Conservation (phyloP, 345 rosid genomes). For the Eucalyptus curtisii region DNA sequence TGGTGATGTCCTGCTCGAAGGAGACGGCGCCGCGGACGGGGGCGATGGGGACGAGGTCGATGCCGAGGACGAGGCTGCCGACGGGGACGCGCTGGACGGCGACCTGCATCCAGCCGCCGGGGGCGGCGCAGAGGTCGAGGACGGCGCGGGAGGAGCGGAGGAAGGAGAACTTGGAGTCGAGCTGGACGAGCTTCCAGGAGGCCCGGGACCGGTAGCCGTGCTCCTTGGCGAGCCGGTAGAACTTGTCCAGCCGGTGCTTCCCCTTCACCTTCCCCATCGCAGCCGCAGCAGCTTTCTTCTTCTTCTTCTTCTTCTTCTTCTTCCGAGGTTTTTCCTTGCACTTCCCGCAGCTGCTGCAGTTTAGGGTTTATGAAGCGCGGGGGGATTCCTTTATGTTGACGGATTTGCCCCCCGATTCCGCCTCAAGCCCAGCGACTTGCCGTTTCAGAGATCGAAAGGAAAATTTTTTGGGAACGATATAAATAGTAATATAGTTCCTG, state of each 20-base stretch:
- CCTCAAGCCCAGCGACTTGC: background rate
- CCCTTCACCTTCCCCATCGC: constrained; percentile 75
- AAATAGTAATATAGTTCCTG: too few species aligned
- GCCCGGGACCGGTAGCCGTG: constrained; percentile 96
- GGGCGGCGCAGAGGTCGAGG: constrained; percentile 97
- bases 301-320: background rate
- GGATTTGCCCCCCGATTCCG: background rate
- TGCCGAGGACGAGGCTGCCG: constrained; percentile 81
- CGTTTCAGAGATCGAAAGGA: background rate
- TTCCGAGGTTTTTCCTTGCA: background rate
- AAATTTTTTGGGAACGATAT: background rate
- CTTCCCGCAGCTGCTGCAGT: background rate
- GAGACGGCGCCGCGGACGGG: constrained; percentile 63
- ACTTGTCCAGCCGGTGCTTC: constrained; percentile 78
- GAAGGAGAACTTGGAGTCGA: constrained; percentile 55
- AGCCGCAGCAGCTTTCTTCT: background rate
- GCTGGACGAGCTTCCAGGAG: constrained; percentile 81
- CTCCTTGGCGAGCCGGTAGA: constrained; percentile 70
- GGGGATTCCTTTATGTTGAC: background rate
- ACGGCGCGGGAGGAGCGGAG: constrained; percentile 59
- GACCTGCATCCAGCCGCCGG: constrained; percentile 98
- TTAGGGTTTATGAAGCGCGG: background rate
- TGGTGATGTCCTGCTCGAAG: constrained; percentile 76
- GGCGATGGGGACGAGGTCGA: constrained; percentile 63
- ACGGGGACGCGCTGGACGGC: constrained; percentile 84